These are phyloP conservation scores for Cladosporium oxysporum DNA, from an alignment of 2,329 filamentous ascomycete genomes.

Conservation along the genomic window DNA sequence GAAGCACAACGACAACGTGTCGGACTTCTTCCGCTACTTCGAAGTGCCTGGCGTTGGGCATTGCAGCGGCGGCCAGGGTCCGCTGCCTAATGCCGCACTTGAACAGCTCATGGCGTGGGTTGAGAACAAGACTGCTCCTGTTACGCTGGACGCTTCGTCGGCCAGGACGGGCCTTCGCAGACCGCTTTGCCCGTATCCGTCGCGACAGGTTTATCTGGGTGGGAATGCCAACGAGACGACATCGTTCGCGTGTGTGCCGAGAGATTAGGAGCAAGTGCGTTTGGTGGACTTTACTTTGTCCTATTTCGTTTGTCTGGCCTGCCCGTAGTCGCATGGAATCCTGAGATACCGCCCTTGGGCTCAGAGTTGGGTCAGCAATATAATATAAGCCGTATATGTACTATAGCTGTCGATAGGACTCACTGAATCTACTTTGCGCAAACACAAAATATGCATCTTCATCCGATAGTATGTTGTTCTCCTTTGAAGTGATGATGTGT, in stretches of 20 bases:
- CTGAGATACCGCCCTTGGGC: no score
- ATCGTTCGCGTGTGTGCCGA: neutral
- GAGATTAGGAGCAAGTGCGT: neutral
- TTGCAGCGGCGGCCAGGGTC: conserved; percentile 32
- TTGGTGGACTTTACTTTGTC: neutral
- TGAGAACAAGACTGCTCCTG: conserved; percentile 24
- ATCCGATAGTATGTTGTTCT: no score
- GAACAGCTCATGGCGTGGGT: conserved; percentile 24
- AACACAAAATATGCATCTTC: neutral
- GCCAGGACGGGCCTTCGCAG: neutral
- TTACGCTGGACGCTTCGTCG: neutral
- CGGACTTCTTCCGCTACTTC: conserved; percentile 38
- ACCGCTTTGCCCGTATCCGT: neutral
- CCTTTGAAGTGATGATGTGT: neutral
- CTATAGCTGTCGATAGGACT: neutral
- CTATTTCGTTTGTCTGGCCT: neutral
- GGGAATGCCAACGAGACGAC: neutral
- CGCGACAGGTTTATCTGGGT: neutral
- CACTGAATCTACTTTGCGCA: neutral
- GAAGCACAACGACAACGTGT: conserved; percentile 14
- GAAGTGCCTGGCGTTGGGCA: conserved; percentile 38
- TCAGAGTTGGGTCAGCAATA: neutral
- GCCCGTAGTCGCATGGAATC: no score
- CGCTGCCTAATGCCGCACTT: conserved; percentile 19
- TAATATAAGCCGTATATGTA: neutral